Conservation (phyloP, 1,139 yeast species). For the Protomyces inundatus region DNA sequence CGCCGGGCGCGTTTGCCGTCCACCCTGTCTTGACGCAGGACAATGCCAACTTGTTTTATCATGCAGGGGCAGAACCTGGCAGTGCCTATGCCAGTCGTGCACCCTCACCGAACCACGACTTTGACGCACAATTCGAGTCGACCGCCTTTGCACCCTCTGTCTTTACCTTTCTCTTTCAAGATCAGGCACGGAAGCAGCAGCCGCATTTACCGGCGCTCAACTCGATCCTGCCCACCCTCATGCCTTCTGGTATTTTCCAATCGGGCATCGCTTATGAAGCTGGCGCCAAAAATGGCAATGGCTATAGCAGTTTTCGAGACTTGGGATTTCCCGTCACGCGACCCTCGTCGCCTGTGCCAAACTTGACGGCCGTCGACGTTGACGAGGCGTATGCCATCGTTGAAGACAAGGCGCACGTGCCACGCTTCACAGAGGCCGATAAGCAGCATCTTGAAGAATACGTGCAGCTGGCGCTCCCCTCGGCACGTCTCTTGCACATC, state of each 20-base stretch:
- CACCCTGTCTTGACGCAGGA: slow-evolving; percentile 11
- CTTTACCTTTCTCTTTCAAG: slow-evolving; percentile 20
- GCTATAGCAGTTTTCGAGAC: slow-evolving; percentile 12
- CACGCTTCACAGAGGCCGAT: slow-evolving; percentile 8
- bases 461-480: slow-evolving; percentile 13
- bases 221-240: slow-evolving; percentile 12
- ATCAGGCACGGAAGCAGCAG: slow-evolving; percentile 4
- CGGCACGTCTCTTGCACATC: slow-evolving; percentile 9
- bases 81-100: slow-evolving; percentile 21
- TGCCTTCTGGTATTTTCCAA: slow-evolving; percentile 8
- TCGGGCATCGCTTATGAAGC: background rate
- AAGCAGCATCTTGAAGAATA: slow-evolving; percentile 13
- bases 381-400: slow-evolving; percentile 2
- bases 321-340: slow-evolving; percentile 6
- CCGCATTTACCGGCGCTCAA: slow-evolving; percentile 7
- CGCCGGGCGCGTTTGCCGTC: slow-evolving; percentile 12
- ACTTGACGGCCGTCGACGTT: slow-evolving; percentile 11
- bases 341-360: slow-evolving; percentile 17
- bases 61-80: slow-evolving; percentile 2
- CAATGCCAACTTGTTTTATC: slow-evolving; percentile 5
- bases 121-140: slow-evolving; percentile 20
- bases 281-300: slow-evolving; percentile 1
- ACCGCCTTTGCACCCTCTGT: slow-evolving; percentile 15
- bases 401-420: slow-evolving; percentile 11
- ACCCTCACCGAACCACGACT: slow-evolving; percentile 22